Evolutionary conservation across 768 basidiomycete species (phyloP).

Genomic region (Lactarius tabidus): DNA sequence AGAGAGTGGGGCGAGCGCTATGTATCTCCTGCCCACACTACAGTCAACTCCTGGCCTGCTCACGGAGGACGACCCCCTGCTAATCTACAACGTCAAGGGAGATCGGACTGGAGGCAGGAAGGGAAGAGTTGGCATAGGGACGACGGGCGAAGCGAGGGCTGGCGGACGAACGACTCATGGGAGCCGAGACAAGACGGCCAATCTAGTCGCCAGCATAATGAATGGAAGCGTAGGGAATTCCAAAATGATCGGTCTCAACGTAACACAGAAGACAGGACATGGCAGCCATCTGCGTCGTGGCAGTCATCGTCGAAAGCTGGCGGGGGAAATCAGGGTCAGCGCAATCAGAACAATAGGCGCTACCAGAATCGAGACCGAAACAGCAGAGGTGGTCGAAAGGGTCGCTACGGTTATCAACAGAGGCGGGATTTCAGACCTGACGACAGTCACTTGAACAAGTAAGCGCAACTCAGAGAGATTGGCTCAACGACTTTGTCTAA

Average conservation of each 20-base stretch:
- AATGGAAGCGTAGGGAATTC: constrained; percentile 22
- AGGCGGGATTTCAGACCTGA: constrained; percentile 48
- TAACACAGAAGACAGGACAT: constrained; percentile 50
- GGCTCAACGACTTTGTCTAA: not conserved
- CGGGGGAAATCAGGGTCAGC: constrained; percentile 35
- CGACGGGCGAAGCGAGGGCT: constrained; percentile 40
- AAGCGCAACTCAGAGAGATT: constrained; percentile 29
- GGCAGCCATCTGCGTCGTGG: constrained; percentile 74
- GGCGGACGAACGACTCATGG: constrained; percentile 36
- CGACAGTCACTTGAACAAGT: constrained; percentile 76
- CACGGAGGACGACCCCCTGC: constrained; percentile 14
- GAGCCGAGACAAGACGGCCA: constrained; percentile 27
- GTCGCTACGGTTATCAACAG: constrained; percentile 34
- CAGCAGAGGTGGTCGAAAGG: constrained; percentile 25
- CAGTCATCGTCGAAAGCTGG: constrained; percentile 38
- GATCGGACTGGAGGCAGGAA: constrained; percentile 21
- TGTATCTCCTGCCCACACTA: constrained; percentile 5
- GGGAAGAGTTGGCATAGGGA: constrained; percentile 44
- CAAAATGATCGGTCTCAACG: constrained; percentile 30
- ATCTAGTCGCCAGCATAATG: constrained; percentile 20
- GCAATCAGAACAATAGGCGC: constrained; percentile 35
- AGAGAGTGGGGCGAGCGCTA: constrained; percentile 23
- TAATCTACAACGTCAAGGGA: constrained; percentile 18
- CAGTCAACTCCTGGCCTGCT: constrained; percentile 15
- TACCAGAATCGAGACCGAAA: constrained; percentile 30